phyloP scores from a whole-genome alignment of 352 stramenopile genomes.

The Phytophthora palmivora region DNA sequence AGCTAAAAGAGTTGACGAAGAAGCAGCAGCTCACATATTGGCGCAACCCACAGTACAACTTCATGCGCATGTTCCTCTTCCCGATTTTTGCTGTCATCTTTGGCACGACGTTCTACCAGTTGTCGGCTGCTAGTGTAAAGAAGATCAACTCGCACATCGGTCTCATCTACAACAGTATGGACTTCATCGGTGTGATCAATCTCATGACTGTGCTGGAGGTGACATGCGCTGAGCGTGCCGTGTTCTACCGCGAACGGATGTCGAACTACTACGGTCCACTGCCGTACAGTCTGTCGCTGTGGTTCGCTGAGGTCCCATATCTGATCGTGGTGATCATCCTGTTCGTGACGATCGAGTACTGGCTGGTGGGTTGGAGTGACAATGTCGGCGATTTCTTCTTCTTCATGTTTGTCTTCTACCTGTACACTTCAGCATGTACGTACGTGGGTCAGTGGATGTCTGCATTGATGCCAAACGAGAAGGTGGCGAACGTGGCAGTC shows the following conservation, averaged over 20 bases:
- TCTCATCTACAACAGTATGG: constrained; percentile 79
- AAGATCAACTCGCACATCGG: constrained; percentile 68
- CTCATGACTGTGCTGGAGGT: constrained; percentile 67
- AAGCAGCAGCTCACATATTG: constrained; percentile 62
- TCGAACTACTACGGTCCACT: constrained; percentile 80
- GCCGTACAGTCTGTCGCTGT: constrained; percentile 71
- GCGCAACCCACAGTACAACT: constrained; percentile 69
- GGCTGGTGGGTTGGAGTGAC: constrained; percentile 54
- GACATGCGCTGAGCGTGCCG: constrained; percentile 49
- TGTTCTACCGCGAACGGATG: constrained; percentile 70
- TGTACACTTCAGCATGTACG: constrained; percentile 71
- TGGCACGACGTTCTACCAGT: constrained; percentile 69
- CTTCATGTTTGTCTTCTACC: constrained; percentile 54
- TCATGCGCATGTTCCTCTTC: constrained; percentile 67
- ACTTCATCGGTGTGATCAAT: constrained; percentile 70
- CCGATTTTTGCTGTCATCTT: constrained; percentile 70
- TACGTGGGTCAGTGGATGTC: constrained; percentile 83
- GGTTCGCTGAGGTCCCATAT: constrained; percentile 69
- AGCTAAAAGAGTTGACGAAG: constrained; percentile 29
- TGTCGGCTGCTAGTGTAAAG: constrained; percentile 34
- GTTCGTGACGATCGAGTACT: constrained; percentile 74
- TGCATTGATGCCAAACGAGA: constrained; percentile 73
- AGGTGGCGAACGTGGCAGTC: constrained; percentile 81
- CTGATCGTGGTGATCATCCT: constrained; percentile 53
- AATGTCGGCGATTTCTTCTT: constrained; percentile 51